Conservation (phyloP, 306 rosid species). For the Potentilla sterilis region DNA sequence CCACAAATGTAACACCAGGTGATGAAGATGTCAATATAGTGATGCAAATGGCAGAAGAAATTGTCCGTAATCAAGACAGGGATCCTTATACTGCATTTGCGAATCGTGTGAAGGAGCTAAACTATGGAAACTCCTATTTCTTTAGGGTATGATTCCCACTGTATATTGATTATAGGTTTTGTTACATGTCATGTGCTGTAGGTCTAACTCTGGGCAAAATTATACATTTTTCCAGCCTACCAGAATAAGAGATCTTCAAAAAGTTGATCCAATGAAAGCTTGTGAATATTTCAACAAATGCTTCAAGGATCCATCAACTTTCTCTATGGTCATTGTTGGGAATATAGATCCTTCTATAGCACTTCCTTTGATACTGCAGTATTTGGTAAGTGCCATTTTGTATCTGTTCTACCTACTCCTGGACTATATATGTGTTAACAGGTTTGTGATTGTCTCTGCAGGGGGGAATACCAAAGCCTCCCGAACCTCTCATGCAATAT, state of each 20-base stretch:
- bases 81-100: constrained; percentile 92
- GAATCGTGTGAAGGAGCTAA: constrained; percentile 96
- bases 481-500: constrained; percentile 61
- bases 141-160: constrained; percentile 60
- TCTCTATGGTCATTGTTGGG: constrained; percentile 85
- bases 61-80: constrained; percentile 90
- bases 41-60: constrained; percentile 99
- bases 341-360: constrained; percentile 78
- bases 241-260: constrained; percentile 67
- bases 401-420: constrained; percentile 20
- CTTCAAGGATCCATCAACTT: constrained; percentile 91
- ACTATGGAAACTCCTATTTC: constrained; percentile 93
- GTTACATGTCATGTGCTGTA: constrained; percentile 14
- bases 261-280: constrained; percentile 85
- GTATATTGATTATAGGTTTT: constrained; percentile 16
- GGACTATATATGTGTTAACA: constrained; percentile 17
- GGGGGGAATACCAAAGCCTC: constrained; percentile 93
- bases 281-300: constrained; percentile 92
- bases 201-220: constrained; percentile 29
- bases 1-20: constrained; percentile 69
- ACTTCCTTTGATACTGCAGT: constrained; percentile 84
- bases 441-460: constrained; percentile 42
- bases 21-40: constrained; percentile 90
- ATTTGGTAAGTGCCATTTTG: constrained; percentile 60
- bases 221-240: constrained; percentile 63